Conservation (phyloP, 1,284 basidiomycete genomes). For the Violaceomyces palustris region DNA sequence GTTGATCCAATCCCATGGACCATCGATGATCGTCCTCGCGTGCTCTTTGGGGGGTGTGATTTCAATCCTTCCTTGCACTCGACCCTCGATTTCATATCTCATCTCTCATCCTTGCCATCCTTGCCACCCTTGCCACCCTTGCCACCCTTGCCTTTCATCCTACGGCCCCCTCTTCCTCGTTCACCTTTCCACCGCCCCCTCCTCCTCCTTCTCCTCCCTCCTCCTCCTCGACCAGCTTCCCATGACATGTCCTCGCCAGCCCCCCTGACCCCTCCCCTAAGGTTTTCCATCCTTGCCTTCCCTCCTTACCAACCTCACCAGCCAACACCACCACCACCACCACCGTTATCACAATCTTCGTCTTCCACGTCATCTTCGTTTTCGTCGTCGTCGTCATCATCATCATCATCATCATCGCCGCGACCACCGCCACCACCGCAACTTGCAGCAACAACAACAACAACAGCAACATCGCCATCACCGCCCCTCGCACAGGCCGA, state of each 20-base stretch:
- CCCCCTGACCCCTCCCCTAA: conserved; percentile 40
- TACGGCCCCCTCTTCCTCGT: not conserved
- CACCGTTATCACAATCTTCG: not conserved
- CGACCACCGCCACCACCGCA: conserved; percentile 11
- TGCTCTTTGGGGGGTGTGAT: no score
- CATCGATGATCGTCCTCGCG: no score
- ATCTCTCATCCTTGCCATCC: no score
- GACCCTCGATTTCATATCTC: no score
- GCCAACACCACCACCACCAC: not conserved
- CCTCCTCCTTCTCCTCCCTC: not conserved
- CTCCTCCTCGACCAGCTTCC: no score
- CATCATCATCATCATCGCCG: not conserved
- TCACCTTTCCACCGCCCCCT: not conserved
- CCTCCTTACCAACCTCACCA: not conserved
- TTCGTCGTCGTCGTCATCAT: not conserved
- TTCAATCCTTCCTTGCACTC: no score
- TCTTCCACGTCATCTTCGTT: not conserved
- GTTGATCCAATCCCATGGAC: no score
- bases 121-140: no score
- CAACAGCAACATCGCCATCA: conserved; percentile 8
- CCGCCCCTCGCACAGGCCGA: conserved; percentile 2
- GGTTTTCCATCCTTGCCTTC: conserved; percentile 41
- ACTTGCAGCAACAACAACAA: not conserved
- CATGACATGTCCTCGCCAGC: no score
- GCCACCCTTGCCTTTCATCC: not conserved